Base-by-base conservation (phyloP, 306 rosid species). In the Lathyrus tuberosus region DNA sequence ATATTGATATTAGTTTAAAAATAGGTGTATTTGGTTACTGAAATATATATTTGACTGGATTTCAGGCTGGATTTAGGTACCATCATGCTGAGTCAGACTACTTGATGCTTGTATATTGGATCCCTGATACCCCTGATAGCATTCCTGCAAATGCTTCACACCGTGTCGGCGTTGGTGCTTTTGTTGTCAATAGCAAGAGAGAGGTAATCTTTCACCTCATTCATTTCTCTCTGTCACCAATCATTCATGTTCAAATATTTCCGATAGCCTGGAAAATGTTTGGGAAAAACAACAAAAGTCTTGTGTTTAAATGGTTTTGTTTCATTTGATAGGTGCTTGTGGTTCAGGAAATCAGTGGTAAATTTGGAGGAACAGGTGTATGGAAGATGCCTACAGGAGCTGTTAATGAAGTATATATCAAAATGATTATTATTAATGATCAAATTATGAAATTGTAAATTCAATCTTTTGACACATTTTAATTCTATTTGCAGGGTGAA, bases 311-410 rank as follows among this genome's bases (percentile, higher is more conserved):
- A 28, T 59, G 33, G 11, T 74, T 54, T 53, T 74, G 76, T 61
- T 78, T 82, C 63, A 12, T 69, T 76, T 64, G 54, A 58, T 58
- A 92, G 98, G 71, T 90, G 78, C 96, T 92, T 35, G 98, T 85
- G 41, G 98, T 92, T 84, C 96, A 86, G 75, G 98, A 92, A 84
- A n/a, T 0, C 11, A 9, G 12, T 65, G 96, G 98, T 48, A 77
- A n/a, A 76, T 90, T 90, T 73, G 68, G 38, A 43, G 88, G 81
- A 60, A 73, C 76, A 2, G 98, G 88, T 51, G 54, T 90, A 69
- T 93, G 97, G 98, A 90, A 93, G 83, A 41, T 90, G 62, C 98
- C 98, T 40, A 88, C 97, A n/a, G 97, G 98, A 26, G 70, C 64
- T 69, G 86, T 84, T 49, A 78, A 86, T 66, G 94, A 93, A 71